Evolutionary conservation across 768 basidiomycete species (phyloP).

Genomic region (Mycena epipterygia): DNA sequence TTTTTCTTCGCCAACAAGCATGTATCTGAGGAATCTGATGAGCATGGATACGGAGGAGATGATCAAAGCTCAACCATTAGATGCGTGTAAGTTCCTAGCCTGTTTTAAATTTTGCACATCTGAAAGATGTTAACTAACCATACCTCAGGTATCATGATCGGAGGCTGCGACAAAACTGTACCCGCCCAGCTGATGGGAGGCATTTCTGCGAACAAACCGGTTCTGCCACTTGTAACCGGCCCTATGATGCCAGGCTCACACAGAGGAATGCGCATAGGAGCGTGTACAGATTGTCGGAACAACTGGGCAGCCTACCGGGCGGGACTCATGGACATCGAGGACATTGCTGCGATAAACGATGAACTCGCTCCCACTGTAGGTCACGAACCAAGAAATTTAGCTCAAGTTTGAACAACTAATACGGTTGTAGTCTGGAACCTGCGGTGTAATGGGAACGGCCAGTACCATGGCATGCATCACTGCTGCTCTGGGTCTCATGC

Average conservation of each 20-base stretch:
- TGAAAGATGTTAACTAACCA: neutral
- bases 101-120: neutral
- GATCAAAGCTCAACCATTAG: constrained; percentile 38
- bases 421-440: constrained; percentile 24
- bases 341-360: constrained; percentile 36
- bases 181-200: constrained; percentile 37
- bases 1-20: constrained; percentile 33
- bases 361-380: constrained; percentile 36
- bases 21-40: constrained; percentile 36
- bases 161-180: constrained; percentile 38
- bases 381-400: neutral
- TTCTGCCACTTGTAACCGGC: constrained; percentile 33
- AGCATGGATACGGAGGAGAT: constrained; percentile 39
- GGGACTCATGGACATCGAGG: constrained; percentile 37
- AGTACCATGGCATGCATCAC: constrained; percentile 37
- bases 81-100: constrained; percentile 29
- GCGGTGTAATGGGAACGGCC: constrained; percentile 38
- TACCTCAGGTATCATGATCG: constrained; percentile 32
- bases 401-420: constrained; percentile 7
- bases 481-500: constrained; percentile 35
- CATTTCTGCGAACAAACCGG: constrained; percentile 35
- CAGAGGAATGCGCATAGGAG: constrained; percentile 31
- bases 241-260: constrained; percentile 38
- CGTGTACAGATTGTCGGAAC: constrained; percentile 36
- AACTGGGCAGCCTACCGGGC: constrained; percentile 37